A percentile compares a stretch with the other conserved stretches of the same genome.
phyloP scores from a whole-genome alignment of 2,329 filamentous ascomycete genomes.

The Diaporthe nobilis region DNA sequence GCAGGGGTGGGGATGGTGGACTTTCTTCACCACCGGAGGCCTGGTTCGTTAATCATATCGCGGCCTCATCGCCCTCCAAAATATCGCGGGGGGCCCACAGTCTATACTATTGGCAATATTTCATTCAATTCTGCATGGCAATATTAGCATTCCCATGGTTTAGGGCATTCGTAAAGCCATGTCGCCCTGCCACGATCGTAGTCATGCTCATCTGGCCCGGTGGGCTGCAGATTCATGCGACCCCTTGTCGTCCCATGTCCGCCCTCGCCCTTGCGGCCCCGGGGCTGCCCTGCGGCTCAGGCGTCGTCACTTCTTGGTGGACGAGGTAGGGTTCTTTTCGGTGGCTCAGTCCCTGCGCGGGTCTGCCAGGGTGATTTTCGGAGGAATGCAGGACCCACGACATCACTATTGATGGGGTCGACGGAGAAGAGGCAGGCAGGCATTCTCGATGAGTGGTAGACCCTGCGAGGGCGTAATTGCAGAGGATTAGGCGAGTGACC shows the following conservation, averaged over 20 bases:
- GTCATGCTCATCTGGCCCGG: conserved; percentile 40
- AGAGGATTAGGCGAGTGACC: conserved; percentile 32
- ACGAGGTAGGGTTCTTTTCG: neutral
- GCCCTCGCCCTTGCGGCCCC: neutral
- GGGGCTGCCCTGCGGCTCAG: conserved; percentile 20
- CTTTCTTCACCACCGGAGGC: neutral
- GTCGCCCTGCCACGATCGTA: conserved; percentile 23
- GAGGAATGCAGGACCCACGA: conserved; percentile 20
- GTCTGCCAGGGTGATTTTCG: conserved; percentile 25
- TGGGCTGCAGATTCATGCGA: conserved; percentile 42
- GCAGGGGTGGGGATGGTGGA: neutral
- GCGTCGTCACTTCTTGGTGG: conserved; percentile 24
- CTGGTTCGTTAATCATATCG: conserved; percentile 24
- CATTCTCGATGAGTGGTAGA: conserved; percentile 19
- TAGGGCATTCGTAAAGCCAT: conserved; percentile 17
- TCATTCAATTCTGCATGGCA: conserved; percentile 29
- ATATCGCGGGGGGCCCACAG: conserved; percentile 2
- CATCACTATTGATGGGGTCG: conserved; percentile 8
- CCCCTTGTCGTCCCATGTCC: conserved; percentile 38
- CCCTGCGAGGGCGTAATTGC: conserved; percentile 30
- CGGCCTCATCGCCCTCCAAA: conserved; percentile 16
- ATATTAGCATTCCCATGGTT: conserved; percentile 17
- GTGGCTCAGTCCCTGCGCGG: conserved; percentile 20
- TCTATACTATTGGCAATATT: conserved; percentile 40
- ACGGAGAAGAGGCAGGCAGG: conserved; percentile 5